phyloP scores from a whole-genome alignment of 345 rosid species.

The Lepidium didymum region DNA sequence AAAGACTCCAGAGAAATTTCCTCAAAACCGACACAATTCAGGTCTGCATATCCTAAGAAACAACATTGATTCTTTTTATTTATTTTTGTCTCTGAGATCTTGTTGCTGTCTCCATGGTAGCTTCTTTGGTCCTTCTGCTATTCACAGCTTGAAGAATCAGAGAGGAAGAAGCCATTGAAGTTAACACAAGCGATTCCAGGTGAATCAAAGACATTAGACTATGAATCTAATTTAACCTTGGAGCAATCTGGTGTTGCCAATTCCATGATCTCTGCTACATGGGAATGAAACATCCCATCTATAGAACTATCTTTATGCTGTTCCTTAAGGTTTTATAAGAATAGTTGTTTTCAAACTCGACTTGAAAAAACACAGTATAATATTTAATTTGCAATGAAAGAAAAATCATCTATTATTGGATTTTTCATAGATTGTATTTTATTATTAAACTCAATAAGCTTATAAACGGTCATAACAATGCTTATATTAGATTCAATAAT shows the following conservation, averaged over 20 bases:
- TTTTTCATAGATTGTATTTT: neutral
- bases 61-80: neutral
- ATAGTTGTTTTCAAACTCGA: neutral
- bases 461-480: no score
- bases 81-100: neutral
- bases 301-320: neutral
- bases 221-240: slow-evolving; percentile 57
- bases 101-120: slow-evolving; percentile 35
- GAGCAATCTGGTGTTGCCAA: slow-evolving; percentile 84
- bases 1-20: slow-evolving; percentile 79
- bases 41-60: slow-evolving; percentile 31
- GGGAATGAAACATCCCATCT: slow-evolving; percentile 22
- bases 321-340: slow-evolving; percentile 12
- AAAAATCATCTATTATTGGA: neutral
- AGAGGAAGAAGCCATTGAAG: slow-evolving; percentile 56
- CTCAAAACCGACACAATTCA: slow-evolving; percentile 66
- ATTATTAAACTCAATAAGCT: neutral
- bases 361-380: neutral
- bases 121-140: slow-evolving; percentile 88
- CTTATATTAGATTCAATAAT: no score
- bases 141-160: slow-evolving; percentile 50
- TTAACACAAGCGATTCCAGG: slow-evolving; percentile 86
- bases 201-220: slow-evolving; percentile 66
- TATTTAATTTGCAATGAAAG: neutral
- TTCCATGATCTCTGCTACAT: slow-evolving; percentile 51